Conservation (phyloP, 1,284 basidiomycete species). For the Boletus sp. region DNA sequence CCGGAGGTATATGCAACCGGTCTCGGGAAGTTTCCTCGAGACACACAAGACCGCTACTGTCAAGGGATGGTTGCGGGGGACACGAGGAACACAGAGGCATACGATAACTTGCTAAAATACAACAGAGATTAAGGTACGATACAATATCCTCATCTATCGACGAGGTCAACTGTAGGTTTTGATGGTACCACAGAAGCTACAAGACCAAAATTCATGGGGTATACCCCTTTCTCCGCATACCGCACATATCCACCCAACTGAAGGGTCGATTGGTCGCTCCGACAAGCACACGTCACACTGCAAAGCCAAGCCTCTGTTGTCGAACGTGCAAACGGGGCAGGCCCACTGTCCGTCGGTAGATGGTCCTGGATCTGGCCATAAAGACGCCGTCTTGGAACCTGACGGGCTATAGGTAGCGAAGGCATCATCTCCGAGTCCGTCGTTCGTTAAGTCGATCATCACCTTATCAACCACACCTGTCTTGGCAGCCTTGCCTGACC, state of each 20-base stretch:
- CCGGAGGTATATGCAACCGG: no score
- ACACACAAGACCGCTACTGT: neutral
- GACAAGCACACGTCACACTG: slow-evolving; percentile 69
- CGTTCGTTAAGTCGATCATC: slow-evolving; percentile 62
- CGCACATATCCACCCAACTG: slow-evolving; percentile 66
- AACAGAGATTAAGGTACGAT: slow-evolving; percentile 7
- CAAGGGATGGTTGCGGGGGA: neutral
- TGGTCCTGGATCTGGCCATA: slow-evolving; percentile 16
- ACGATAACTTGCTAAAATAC: slow-evolving; percentile 2
- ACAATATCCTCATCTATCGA: slow-evolving; percentile 14
- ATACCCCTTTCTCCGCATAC: slow-evolving; percentile 68
- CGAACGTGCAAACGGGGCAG: slow-evolving; percentile 73
- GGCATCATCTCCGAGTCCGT: slow-evolving; percentile 35
- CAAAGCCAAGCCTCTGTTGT: slow-evolving; percentile 54
- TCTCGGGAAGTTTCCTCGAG: no score
- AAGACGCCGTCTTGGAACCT: slow-evolving; percentile 9
- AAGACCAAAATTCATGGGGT: slow-evolving; percentile 73
- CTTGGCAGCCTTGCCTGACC: slow-evolving; percentile 68
- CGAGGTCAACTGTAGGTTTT: slow-evolving; percentile 49
- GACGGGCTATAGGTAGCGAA: slow-evolving; percentile 34
- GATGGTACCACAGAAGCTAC: slow-evolving; percentile 69
- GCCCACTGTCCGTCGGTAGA: slow-evolving; percentile 52
- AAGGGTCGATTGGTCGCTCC: slow-evolving; percentile 47
- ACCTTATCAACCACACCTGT: slow-evolving; percentile 61
- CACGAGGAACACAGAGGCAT: neutral